Evolutionary conservation across 805 yeast genomes (phyloP), one percentile per base, ranked within the genome.

Genomic region (Candida piceae): DNA sequence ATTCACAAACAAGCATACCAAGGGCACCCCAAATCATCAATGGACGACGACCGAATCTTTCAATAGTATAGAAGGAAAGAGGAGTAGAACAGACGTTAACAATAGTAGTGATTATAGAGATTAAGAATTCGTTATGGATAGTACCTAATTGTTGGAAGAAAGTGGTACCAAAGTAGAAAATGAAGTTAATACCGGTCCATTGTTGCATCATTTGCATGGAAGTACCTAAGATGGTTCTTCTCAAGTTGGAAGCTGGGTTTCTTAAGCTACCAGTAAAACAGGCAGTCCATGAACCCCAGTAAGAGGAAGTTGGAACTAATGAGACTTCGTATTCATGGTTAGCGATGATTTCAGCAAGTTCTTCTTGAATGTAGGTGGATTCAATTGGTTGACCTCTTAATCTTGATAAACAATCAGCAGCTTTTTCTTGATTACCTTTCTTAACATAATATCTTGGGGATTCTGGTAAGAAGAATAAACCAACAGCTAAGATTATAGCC

Each of bases 121-220:
- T 70, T 38, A 74, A 50, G 57, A 73, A 76, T 47, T 61, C 72
- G 57, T 74, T 71, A 6, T 53, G 38, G 44, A 65, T 56, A 47
- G 65, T 61, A 53, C 82, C 75, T 38, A 66, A 59, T 47, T 68
- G 64, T 53, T 66, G 68, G 64, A 82, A 80, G 62, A 80, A 78
- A 20, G 79, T 70, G 18, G 84, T 78, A 58, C 84, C 83, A 53
- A 75, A 83, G 69, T 83, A 83, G 66, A 83, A 78, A 44, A 82
- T 72, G 53, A 80, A 82, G 65, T 82, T 81, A 48, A 80, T 71
- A 64, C 90, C 93, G 32, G 87, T 78, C 65, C 80, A 70, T 66
- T 83, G 90, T 64, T 81, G 88, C 68, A 81, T 58, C 64, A 59
- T 58, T 52, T 68, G 73, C 29, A 69, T 39, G 16, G 64, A 60